These are phyloP conservation scores for Diaporthe nobilis DNA, from an alignment of 2,329 filamentous ascomycete genomes.

Conservation along the genomic window DNA sequence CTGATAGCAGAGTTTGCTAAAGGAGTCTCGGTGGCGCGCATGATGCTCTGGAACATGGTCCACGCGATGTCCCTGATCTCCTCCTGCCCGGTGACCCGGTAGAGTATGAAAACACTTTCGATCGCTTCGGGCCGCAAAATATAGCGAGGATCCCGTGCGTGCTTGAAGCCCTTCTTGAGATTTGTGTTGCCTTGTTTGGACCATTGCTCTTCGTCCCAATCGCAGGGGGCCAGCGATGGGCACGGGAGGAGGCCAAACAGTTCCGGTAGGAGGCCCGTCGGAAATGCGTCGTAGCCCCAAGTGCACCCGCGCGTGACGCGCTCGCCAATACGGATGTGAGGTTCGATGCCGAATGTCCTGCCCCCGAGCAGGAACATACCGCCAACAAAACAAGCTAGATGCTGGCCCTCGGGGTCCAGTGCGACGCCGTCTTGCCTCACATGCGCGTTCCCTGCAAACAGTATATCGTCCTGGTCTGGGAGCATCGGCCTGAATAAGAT, in stretches of 20 bases:
- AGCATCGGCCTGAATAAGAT: conserved; percentile 80
- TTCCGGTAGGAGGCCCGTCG: conserved; percentile 72
- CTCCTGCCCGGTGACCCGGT: conserved; percentile 80
- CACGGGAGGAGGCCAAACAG: conserved; percentile 63
- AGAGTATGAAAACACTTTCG: conserved; percentile 83
- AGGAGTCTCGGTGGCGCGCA: conserved; percentile 67
- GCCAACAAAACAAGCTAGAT: conserved; percentile 63
- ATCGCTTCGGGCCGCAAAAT: conserved; percentile 78
- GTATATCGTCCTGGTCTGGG: conserved; percentile 71
- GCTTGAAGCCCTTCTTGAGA: conserved; percentile 47
- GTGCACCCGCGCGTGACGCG: conserved; percentile 68
- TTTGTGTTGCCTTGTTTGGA: conserved; percentile 47
- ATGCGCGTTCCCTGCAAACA: conserved; percentile 66
- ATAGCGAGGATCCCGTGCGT: conserved; percentile 57
- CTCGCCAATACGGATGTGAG: conserved; percentile 62
- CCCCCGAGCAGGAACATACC: conserved; percentile 63
- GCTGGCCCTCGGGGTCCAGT: conserved; percentile 55
- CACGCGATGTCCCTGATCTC: conserved; percentile 82
- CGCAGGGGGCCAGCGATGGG: conserved; percentile 48
- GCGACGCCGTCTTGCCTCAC: conserved; percentile 45
- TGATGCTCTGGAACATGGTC: conserved; percentile 82
- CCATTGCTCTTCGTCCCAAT: conserved; percentile 55
- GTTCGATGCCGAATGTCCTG: conserved; percentile 59
- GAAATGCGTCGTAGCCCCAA: conserved; percentile 70
- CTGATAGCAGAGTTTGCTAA: conserved; percentile 44